Conservation (phyloP, 179 eudicot genomes). For the Amaranthus tricolor region DNA sequence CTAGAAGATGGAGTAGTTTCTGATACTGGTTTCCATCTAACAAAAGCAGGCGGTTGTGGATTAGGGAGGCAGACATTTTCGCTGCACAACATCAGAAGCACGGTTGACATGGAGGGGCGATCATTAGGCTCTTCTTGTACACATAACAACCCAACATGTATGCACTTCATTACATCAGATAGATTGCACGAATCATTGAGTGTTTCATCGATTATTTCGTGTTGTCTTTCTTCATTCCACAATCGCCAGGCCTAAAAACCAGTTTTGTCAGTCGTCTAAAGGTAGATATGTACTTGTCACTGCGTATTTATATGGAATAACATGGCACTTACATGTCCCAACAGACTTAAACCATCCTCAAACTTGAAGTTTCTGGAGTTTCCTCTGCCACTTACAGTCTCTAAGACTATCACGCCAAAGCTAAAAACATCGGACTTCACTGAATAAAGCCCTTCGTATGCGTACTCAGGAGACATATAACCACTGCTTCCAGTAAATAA, state of each 20-base stretch:
- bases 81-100: conserved; percentile 25
- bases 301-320: no score
- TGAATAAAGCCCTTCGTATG: conserved; percentile 28
- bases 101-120: conserved; percentile 29
- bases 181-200: conserved; percentile 24
- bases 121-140: conserved; percentile 27
- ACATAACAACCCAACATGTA: conserved; percentile 28
- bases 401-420: conserved; percentile 33
- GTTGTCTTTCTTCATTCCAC: conserved; percentile 30
- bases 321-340: conserved; percentile 23
- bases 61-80: conserved; percentile 13
- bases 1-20: conserved; percentile 23
- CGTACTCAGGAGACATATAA: conserved; percentile 34
- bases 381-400: conserved; percentile 35
- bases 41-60: conserved; percentile 30
- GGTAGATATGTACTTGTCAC: no score
- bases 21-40: conserved; percentile 7
- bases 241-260: conserved; percentile 30
- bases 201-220: conserved; percentile 21
- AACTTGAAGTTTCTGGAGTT: conserved; percentile 22
- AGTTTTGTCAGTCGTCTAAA: no score
- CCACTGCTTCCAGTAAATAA: conserved; percentile 14
- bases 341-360: conserved; percentile 24
- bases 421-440: conserved; percentile 33
- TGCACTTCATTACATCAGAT: conserved; percentile 23